Conservation (phyloP, 2,329 filamentous ascomycete species). For the Decorospora gaudefroyi region DNA sequence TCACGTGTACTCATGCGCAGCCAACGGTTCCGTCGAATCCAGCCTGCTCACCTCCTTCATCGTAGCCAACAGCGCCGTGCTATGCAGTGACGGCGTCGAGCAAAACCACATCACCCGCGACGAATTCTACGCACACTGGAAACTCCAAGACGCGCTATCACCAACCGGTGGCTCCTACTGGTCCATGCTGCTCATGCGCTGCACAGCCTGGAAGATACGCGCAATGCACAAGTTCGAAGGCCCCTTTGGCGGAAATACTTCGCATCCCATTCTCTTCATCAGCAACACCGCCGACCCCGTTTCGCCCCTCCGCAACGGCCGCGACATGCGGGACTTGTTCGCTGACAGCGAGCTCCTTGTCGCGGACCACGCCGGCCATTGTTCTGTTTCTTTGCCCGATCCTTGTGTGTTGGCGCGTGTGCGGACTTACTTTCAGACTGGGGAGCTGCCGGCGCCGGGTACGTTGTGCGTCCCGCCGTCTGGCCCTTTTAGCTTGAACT, state of each 20-base stretch:
- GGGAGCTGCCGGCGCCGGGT: slow-evolving; percentile 51
- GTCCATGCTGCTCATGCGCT: slow-evolving; percentile 46
- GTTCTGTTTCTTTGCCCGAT: slow-evolving; percentile 46
- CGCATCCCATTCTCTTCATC: slow-evolving; percentile 62
- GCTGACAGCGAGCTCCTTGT: slow-evolving; percentile 52
- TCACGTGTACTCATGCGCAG: slow-evolving; percentile 38
- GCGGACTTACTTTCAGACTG: slow-evolving; percentile 49
- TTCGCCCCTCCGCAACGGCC: slow-evolving; percentile 58
- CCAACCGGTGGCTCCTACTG: slow-evolving; percentile 48
- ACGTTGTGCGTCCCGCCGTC: slow-evolving; percentile 51
- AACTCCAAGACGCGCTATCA: slow-evolving; percentile 40
- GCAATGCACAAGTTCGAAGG: slow-evolving; percentile 42
- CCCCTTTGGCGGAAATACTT: slow-evolving; percentile 47
- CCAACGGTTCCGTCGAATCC: slow-evolving; percentile 23
- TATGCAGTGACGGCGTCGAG: slow-evolving; percentile 50
- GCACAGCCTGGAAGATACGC: slow-evolving; percentile 46
- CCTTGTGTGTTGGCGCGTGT: slow-evolving; percentile 44
- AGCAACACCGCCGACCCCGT: slow-evolving; percentile 64
- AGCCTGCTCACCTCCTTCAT: slow-evolving; percentile 7
- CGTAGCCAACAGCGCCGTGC: slow-evolving; percentile 37
- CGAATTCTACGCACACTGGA: slow-evolving; percentile 44
- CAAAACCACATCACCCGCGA: slow-evolving; percentile 30
- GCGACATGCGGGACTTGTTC: slow-evolving; percentile 49
- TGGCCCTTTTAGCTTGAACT: slow-evolving; percentile 42
- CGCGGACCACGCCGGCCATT: slow-evolving; percentile 54